Percentiles rank a stretch among this genome's conserved stretches.
phyloP scores from a whole-genome alignment of 495 filamentous ascomycete genomes.

The Ramalina intermedia region DNA sequence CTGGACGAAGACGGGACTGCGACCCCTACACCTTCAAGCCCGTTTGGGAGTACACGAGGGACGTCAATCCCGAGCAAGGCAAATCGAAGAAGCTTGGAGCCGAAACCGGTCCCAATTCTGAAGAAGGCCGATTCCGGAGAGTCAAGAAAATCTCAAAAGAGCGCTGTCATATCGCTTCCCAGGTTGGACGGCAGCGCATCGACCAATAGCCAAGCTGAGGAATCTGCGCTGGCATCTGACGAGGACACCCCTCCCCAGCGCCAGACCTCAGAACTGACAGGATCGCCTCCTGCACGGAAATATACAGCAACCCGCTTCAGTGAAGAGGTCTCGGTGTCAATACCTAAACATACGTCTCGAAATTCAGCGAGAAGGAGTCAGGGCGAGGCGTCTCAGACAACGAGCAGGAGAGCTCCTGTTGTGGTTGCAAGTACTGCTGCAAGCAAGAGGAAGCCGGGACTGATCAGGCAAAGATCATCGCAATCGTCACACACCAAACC shows the following conservation, averaged over 20 bases:
- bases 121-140: constrained; percentile 9
- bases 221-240: background rate
- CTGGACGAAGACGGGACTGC: background rate
- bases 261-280: background rate
- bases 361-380: constrained; percentile 1
- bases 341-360: constrained; percentile 3
- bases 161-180: background rate
- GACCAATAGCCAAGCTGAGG: background rate
- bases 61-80: background rate
- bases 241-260: background rate
- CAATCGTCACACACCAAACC: constrained; percentile 13
- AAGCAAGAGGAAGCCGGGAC: constrained; percentile 27
- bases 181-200: background rate
- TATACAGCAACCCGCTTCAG: constrained; percentile 10
- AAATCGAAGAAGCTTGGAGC: background rate
- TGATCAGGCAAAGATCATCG: constrained; percentile 31
- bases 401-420: constrained; percentile 20
- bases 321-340: constrained; percentile 11
- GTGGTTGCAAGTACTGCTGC: constrained; percentile 20
- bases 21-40: constrained; percentile 8
- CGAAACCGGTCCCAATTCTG: constrained; percentile 12
- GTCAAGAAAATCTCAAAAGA: background rate
- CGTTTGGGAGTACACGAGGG: background rate
- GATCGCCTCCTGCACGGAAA: background rate
- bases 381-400: constrained; percentile 10